A percentile compares a stretch with the other conserved stretches of the same genome.
Evolutionary conservation across 2,329 filamentous ascomycete species (phyloP).

Genomic region (Penicillium frequentans): DNA sequence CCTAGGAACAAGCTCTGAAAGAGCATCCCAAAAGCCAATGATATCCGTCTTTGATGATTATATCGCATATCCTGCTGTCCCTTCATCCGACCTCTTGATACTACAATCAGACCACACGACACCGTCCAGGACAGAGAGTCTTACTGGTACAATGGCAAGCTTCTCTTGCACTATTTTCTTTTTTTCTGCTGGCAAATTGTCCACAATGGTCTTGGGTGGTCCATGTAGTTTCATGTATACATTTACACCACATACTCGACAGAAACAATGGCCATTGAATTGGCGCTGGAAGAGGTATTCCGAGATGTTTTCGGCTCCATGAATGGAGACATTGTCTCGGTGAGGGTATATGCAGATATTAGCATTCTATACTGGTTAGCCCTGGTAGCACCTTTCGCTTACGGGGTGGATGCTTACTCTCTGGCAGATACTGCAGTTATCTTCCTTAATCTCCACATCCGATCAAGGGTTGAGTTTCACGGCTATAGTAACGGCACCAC

Average conservation of each 20-base stretch:
- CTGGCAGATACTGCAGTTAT: neutral
- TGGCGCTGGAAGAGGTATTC: neutral
- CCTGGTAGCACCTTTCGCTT: neutral
- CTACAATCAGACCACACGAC: neutral
- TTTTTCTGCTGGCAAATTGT: neutral
- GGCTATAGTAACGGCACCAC: neutral
- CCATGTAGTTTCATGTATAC: neutral
- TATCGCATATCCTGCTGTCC: neutral
- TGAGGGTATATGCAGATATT: neutral
- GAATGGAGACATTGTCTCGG: neutral
- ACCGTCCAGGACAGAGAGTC: neutral
- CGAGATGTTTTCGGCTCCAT: neutral
- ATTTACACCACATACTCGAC: neutral
- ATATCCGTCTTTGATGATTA: too few species aligned
- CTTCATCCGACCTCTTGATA: neutral
- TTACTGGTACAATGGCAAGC: neutral
- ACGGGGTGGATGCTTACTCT: neutral
- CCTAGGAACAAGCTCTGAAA: too few species aligned
- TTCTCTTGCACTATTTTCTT: neutral
- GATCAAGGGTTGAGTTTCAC: neutral
- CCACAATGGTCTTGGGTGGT: neutral
- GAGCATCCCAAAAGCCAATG: too few species aligned
- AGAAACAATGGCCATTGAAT: neutral
- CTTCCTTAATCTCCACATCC: neutral
- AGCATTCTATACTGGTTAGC: neutral